phyloP scores from a whole-genome alignment of 2,329 filamentous ascomycete genomes.

The Aspergillus tubingensis region DNA sequence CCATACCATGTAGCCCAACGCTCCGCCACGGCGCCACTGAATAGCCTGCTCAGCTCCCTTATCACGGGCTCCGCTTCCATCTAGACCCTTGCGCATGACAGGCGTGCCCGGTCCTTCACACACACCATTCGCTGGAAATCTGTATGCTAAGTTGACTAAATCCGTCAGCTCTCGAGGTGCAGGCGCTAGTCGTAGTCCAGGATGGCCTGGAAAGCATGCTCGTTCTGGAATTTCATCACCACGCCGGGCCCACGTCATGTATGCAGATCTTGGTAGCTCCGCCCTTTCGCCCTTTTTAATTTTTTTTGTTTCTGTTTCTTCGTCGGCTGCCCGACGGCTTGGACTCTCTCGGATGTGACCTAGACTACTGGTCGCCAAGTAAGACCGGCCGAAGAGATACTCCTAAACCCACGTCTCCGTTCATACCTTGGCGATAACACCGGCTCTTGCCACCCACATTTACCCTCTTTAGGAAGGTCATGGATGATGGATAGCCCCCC shows the following conservation, averaged over 20 bases:
- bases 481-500: not conserved
- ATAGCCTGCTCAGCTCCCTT: not conserved
- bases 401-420: not conserved
- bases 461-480: conserved; percentile 5
- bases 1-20: not conserved
- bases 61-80: conserved; percentile 4
- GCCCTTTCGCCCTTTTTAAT: not conserved
- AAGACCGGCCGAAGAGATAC: conserved; percentile 1
- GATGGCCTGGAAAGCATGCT: conserved; percentile 6
- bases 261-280: conserved; percentile 3
- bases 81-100: conserved; percentile 5
- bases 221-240: conserved; percentile 2
- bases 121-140: not conserved
- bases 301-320: not conserved
- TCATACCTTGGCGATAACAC: conserved; percentile 1
- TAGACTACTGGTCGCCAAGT: conserved; percentile 6
- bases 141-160: not conserved
- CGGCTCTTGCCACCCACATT: conserved; percentile 6
- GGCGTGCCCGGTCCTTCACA: not conserved
- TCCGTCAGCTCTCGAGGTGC: conserved; percentile 2
- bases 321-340: conserved; percentile 5
- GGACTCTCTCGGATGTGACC: conserved; percentile 3
- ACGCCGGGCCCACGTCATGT: not conserved
- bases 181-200: not conserved
- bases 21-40: not conserved